Percentiles rank a stretch among this genome's conserved stretches.
phyloP scores from a whole-genome alignment of 1,139 yeast species.

The Candida dubliniensis region DNA sequence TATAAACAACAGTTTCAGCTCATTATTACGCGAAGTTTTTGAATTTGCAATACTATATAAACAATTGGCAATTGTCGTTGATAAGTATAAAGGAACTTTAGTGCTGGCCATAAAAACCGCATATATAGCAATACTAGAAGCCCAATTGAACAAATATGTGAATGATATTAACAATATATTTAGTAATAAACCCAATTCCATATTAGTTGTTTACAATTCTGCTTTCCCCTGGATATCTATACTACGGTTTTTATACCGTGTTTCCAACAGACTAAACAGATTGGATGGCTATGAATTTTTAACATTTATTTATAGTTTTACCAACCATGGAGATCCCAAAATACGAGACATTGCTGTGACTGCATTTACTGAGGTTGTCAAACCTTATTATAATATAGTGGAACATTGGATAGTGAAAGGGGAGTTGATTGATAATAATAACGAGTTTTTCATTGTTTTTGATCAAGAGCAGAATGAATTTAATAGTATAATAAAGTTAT shows the following conservation, averaged over 20 bases:
- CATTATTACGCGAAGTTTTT: slow-evolving; percentile 54
- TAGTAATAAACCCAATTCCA: slow-evolving; percentile 28
- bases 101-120: slow-evolving; percentile 65
- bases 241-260: slow-evolving; percentile 55
- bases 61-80: slow-evolving; percentile 37
- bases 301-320: slow-evolving; percentile 49
- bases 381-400: slow-evolving; percentile 64
- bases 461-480: slow-evolving; percentile 31
- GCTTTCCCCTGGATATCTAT: slow-evolving; percentile 48
- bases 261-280: slow-evolving; percentile 34
- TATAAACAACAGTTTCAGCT: slow-evolving; percentile 59
- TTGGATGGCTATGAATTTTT: slow-evolving; percentile 57
- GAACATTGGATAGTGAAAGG: slow-evolving; percentile 74
- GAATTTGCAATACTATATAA: slow-evolving; percentile 76
- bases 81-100: slow-evolving; percentile 24
- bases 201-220: slow-evolving; percentile 43
- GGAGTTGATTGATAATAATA: slow-evolving; percentile 51
- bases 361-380: slow-evolving; percentile 50
- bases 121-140: slow-evolving; percentile 54
- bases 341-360: slow-evolving; percentile 44
- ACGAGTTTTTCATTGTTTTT: slow-evolving; percentile 68
- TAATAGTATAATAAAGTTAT: slow-evolving; percentile 36
- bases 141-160: slow-evolving; percentile 55
- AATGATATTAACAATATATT: slow-evolving; percentile 55
- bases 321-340: slow-evolving; percentile 62